Evolutionary conservation across 306 rosid genomes (phyloP), one percentile per base, ranked within the genome.

Genomic region (Astragalus membranaceus): DNA sequence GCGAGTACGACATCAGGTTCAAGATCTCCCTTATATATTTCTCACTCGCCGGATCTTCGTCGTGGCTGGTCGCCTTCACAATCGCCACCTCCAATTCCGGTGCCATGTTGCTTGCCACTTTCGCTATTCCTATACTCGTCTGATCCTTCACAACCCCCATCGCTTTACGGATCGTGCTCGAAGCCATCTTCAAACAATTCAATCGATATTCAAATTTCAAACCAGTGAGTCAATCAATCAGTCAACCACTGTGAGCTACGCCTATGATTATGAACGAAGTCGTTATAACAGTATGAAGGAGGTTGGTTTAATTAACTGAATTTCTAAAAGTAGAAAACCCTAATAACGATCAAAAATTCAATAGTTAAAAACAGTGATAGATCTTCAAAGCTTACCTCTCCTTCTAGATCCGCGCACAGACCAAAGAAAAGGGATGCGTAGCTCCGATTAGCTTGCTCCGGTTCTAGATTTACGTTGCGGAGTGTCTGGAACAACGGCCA

Each of bases 131-230:
- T 30, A 94, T 90, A 67, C 98, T 94, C 17, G 98, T 94, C 87
- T 94, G 98, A 72, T 94, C 99, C 95, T 94, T 94, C 64, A 94
- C 88, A 53, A 90, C 97, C 12, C 99, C 99, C 47, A 94, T 91
- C 83, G 99, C 99, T 65, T 94, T 94, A 41, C 99, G 92, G 55
- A 94, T 90, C 84, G 97, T 94, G 73, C 87, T 91, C 77, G 95
- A 80, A 80, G 99, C 88, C 98, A 94, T 60, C 56, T 5, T 63
- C 5, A 12, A 58, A 58, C 10, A 61, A 37, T 30, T 30, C 62
- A 11, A 29, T 11, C 10, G 20, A 49, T 49, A 39, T 39, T 39
- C 54, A 47, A 47, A 11, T 12, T 5, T 11, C 15, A 5, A n/a
- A 20, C 36, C 68, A 4, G 14, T 43, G n/a, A 52, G 8, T 23